These are phyloP conservation scores for Acarospora socialis DNA, from an alignment of 2,329 filamentous ascomycete species.

Conservation along the genomic window DNA sequence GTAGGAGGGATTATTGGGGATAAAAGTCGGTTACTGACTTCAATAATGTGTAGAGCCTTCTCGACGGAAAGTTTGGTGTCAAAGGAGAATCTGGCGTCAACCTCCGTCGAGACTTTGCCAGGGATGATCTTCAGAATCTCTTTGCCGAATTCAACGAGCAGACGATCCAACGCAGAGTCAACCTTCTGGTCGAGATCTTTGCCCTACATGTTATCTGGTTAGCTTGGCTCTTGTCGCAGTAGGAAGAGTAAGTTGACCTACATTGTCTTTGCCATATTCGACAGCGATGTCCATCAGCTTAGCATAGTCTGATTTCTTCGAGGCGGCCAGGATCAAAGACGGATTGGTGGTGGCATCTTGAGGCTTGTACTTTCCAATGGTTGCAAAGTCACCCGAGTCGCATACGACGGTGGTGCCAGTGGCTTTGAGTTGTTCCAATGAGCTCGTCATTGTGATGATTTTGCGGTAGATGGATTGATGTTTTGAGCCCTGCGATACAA, in stretches of 20 bases:
- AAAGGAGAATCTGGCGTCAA: constrained; percentile 92
- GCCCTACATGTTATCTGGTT: constrained; percentile 27
- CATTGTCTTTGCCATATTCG: constrained; percentile 67
- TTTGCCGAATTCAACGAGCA: constrained; percentile 94
- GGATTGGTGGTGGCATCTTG: constrained; percentile 99
- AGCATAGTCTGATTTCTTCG: constrained; percentile 95
- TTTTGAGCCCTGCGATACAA: too few relatives aligned
- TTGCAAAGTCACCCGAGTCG: constrained; percentile 74
- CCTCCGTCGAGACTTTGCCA: constrained; percentile 97
- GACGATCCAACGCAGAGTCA: constrained; percentile 77
- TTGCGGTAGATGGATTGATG: constrained; percentile 8
- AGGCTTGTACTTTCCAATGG: constrained; percentile 99
- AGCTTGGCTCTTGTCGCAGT: too few relatives aligned
- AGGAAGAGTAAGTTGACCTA: constrained; percentile 29
- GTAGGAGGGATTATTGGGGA: constrained; percentile 15
- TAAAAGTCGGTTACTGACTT: constrained; percentile 42
- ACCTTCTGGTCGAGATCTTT: constrained; percentile 63
- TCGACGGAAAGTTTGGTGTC: constrained; percentile 81
- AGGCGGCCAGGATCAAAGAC: constrained; percentile 91
- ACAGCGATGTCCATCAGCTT: constrained; percentile 79
- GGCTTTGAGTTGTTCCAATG: constrained; percentile 95
- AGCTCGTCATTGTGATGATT: constrained; percentile 55
- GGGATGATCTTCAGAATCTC: constrained; percentile 95
- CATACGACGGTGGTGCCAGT: constrained; percentile 88
- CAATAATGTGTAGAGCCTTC: constrained; percentile 94